phyloP scores from a whole-genome alignment of 2,329 filamentous ascomycete genomes.

The Atkinsonella hypoxylon region DNA sequence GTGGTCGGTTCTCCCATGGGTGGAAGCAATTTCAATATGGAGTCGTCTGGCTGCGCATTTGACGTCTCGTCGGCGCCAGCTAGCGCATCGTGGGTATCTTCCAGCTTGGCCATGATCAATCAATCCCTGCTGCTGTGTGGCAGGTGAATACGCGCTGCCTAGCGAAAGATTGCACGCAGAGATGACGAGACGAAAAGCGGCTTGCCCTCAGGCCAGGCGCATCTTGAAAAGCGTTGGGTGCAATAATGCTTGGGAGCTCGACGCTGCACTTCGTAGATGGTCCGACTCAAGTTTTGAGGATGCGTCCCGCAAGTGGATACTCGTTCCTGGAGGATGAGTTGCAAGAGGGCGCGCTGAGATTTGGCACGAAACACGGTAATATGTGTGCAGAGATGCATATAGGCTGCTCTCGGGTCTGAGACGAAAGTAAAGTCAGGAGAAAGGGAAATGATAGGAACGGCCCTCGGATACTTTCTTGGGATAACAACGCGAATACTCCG shows the following conservation, averaged over 20 bases:
- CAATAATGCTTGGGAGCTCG: background rate
- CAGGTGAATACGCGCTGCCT: conserved; percentile 15
- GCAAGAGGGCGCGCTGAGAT: background rate
- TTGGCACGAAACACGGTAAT: background rate
- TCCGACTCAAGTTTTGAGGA: no score
- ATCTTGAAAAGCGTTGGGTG: conserved; percentile 13
- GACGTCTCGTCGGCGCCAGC: background rate
- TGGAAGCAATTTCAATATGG: conserved; percentile 8
- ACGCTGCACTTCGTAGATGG: background rate
- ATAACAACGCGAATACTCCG: no score
- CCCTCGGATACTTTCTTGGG: no score
- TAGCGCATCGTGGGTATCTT: background rate
- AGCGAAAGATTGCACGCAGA: conserved; percentile 11
- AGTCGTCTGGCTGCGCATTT: conserved; percentile 7
- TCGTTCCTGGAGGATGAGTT: no score
- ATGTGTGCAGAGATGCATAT: no score
- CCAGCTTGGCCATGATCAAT: conserved; percentile 1
- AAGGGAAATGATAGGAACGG: no score
- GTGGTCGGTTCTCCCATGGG: conserved; percentile 10
- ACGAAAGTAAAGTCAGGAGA: no score
- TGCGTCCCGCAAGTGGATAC: no score
- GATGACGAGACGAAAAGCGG: conserved; percentile 3
- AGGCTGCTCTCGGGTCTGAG: no score
- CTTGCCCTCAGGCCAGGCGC: conserved; percentile 27
- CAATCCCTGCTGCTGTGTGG: background rate